phyloP scores from a whole-genome alignment of 371 early-diverging fungal species.

The Syncephalastrum contaminatum region DNA sequence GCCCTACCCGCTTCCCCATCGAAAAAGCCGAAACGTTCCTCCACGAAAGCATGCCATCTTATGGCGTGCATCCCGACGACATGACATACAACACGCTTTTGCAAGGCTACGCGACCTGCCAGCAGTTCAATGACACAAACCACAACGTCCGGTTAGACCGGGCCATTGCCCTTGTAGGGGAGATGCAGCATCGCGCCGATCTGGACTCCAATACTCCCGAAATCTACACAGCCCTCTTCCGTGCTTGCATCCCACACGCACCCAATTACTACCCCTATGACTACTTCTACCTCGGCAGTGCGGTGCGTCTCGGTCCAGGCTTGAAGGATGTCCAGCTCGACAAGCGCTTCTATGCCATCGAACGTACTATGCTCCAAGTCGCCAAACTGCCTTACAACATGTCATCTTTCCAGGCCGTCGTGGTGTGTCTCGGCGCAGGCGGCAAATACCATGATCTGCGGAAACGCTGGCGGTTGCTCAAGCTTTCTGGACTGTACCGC shows the following conservation, averaged over 20 bases:
- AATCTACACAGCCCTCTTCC: slow-evolving; percentile 34
- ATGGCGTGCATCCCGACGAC: slow-evolving; percentile 31
- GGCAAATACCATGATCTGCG: slow-evolving; percentile 40
- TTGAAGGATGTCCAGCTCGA: slow-evolving; percentile 19
- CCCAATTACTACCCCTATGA: slow-evolving; percentile 34
- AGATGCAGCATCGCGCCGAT: slow-evolving; percentile 26
- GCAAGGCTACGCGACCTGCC: slow-evolving; percentile 32
- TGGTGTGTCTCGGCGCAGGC: slow-evolving; percentile 43
- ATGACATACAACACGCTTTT: slow-evolving; percentile 27
- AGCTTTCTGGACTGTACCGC: slow-evolving; percentile 33
- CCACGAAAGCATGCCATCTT: slow-evolving; percentile 29
- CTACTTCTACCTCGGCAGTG: slow-evolving; percentile 15
- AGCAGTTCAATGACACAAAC: slow-evolving; percentile 18
- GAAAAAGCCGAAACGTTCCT: slow-evolving; percentile 30
- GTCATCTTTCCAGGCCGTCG: slow-evolving; percentile 26
- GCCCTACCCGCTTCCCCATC: slow-evolving; percentile 34
- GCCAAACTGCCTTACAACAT: slow-evolving; percentile 35
- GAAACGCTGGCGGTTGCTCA: slow-evolving; percentile 38
- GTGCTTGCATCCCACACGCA: slow-evolving; percentile 42
- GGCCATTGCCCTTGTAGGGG: slow-evolving; percentile 24
- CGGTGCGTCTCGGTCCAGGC: slow-evolving; percentile 16
- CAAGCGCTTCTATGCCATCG: slow-evolving; percentile 43
- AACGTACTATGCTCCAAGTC: slow-evolving; percentile 41
- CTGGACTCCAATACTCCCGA: not conserved
- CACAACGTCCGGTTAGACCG: slow-evolving; percentile 37